These are phyloP conservation scores for Chenopodium quinoa DNA, from an alignment of 148 eudicot genomes.

Conservation along the genomic window DNA sequence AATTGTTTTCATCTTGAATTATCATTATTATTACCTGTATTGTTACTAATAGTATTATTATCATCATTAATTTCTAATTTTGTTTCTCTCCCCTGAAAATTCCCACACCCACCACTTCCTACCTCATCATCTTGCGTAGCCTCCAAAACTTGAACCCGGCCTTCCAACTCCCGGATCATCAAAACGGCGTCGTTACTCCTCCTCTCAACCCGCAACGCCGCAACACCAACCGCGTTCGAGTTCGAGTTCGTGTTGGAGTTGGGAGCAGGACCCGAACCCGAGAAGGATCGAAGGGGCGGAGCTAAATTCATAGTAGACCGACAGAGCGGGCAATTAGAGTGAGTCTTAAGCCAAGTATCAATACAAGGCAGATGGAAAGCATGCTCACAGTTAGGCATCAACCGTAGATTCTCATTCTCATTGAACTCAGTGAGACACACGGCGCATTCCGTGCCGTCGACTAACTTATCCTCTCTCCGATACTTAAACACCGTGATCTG, in stretches of 20 bases:
- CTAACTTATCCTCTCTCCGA: slow-evolving; percentile 42
- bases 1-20: not conserved
- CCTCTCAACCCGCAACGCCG: slow-evolving; percentile 27
- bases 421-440: slow-evolving; percentile 65
- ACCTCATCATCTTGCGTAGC: not conserved
- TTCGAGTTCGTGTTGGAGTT: not conserved
- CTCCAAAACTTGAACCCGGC: slow-evolving; percentile 1
- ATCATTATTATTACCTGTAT: not conserved
- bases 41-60: not conserved
- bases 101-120: slow-evolving; percentile 9
- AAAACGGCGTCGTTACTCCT: slow-evolving; percentile 19
- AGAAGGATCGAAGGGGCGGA: not conserved
- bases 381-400: slow-evolving; percentile 75
- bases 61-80: slow-evolving; percentile 7
- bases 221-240: slow-evolving; percentile 6
- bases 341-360: slow-evolving; percentile 66
- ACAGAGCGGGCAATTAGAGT: slow-evolving; percentile 72
- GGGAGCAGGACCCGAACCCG: not conserved
- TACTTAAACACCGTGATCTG: slow-evolving; percentile 57
- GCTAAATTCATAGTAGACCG: slow-evolving; percentile 39
- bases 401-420: slow-evolving; percentile 53
- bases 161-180: slow-evolving; percentile 17
- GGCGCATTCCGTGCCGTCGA: slow-evolving; percentile 64
- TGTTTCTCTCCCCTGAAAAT: slow-evolving; percentile 2
- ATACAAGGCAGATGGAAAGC: slow-evolving; percentile 75